Conservation (phyloP, 306 rosid species). For the Trichosanthes truncata region DNA sequence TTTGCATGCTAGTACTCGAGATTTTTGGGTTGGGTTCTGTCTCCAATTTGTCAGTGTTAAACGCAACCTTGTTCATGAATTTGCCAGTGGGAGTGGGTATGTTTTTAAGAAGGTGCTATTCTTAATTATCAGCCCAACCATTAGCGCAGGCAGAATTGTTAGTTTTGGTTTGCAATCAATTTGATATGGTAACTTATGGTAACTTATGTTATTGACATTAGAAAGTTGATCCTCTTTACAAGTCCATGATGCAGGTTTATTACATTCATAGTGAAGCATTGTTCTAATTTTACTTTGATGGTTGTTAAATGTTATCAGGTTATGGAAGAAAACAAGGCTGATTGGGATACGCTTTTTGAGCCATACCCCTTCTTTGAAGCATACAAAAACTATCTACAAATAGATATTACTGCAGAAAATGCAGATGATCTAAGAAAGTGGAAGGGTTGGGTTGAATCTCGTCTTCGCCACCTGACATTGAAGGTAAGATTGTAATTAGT, state of each 20-base stretch:
- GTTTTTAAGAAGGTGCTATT: background rate
- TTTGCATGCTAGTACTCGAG: background rate
- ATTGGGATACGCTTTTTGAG: slow-evolving; percentile 95
- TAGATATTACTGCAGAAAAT: slow-evolving; percentile 69
- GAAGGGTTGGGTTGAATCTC: slow-evolving; percentile 99
- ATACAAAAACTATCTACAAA: slow-evolving; percentile 75
- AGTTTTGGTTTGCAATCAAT: background rate
- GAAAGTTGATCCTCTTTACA: background rate
- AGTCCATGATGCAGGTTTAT: background rate
- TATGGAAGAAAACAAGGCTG: slow-evolving; percentile 67
- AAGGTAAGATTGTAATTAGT: slow-evolving; percentile 40
- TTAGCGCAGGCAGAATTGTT: background rate
- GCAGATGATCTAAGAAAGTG: slow-evolving; percentile 79
- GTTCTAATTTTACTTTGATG: slow-evolving; percentile 4
- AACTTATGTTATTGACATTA: background rate
- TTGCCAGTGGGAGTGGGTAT: background rate
- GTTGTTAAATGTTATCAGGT: slow-evolving; percentile 45
- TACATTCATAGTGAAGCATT: background rate
- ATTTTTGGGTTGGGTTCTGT: background rate
- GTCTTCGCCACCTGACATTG: slow-evolving; percentile 84
- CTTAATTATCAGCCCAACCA: background rate
- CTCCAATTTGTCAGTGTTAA: background rate
- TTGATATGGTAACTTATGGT: background rate
- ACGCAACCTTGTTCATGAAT: background rate
- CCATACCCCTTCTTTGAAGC: slow-evolving; percentile 73